These are phyloP conservation scores for Chalciporus chontae DNA, from an alignment of 768 basidiomycete species.

Conservation along the genomic window DNA sequence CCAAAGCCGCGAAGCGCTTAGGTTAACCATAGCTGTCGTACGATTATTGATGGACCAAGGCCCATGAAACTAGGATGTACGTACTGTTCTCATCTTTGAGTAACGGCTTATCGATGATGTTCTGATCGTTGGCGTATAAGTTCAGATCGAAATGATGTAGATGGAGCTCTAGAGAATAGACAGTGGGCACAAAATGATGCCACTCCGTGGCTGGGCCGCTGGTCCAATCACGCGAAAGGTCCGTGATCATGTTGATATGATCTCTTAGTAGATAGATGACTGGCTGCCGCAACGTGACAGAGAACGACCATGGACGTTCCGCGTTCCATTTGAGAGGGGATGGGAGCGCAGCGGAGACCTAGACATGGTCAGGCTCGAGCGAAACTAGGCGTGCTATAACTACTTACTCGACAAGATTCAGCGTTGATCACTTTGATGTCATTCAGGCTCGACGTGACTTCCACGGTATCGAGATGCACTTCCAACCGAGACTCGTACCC, in stretches of 20 bases:
- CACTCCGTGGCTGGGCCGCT: conserved; percentile 79
- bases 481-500: conserved; percentile 83
- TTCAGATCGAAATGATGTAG: conserved; percentile 76
- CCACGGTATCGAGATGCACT: conserved; percentile 76
- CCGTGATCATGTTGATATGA: conserved; percentile 91
- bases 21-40: conserved; percentile 62
- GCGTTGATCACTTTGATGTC: conserved; percentile 76
- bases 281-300: conserved; percentile 69
- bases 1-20: conserved; percentile 56
- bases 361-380: conserved; percentile 4
- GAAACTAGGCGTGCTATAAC: conserved; percentile 11
- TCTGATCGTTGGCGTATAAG: conserved; percentile 90
- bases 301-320: conserved; percentile 73
- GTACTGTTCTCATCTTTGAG: conserved; percentile 82
- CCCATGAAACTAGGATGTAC: conserved; percentile 3
- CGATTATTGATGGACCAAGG: conserved; percentile 1
- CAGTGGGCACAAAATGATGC: conserved; percentile 78
- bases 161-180: conserved; percentile 68
- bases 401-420: conserved; percentile 68
- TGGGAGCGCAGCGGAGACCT: conserved; percentile 75
- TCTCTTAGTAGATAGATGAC: conserved; percentile 80
- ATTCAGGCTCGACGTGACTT: conserved; percentile 81
- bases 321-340: conserved; percentile 81
- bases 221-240: conserved; percentile 90
- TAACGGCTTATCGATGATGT: conserved; percentile 89